Percentiles rank a stretch among this genome's conserved stretches.
phyloP scores from a whole-genome alignment of 805 yeast species.

The Metschnikowia continentalis region DNA sequence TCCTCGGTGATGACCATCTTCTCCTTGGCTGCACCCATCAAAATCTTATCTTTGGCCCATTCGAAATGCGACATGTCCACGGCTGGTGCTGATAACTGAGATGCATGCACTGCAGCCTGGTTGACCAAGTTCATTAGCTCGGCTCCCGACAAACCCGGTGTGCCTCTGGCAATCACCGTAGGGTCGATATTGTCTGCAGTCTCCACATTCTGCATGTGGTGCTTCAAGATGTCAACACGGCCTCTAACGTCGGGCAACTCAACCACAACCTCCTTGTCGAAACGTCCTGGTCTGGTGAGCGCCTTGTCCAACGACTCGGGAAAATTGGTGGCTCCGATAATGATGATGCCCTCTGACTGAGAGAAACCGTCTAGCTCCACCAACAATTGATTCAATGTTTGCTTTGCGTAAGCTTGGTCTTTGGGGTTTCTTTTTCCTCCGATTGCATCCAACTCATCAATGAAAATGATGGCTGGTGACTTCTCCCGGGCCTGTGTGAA shows the following conservation, averaged over 20 bases:
- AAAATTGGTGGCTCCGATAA: constrained; percentile 97
- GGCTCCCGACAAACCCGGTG: constrained; percentile 98
- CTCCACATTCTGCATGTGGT: constrained; percentile 89
- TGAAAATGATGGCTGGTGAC: constrained; percentile 95
- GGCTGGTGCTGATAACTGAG: constrained; percentile 83
- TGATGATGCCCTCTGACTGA: constrained; percentile 87
- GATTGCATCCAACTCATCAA: constrained; percentile 97
- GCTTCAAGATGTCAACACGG: constrained; percentile 84
- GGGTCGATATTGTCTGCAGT: constrained; percentile 83
- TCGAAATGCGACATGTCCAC: constrained; percentile 92
- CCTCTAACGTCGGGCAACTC: constrained; percentile 98
- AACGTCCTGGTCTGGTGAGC: constrained; percentile 95
- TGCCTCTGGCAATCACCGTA: constrained; percentile 87
- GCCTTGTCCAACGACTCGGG: constrained; percentile 97
- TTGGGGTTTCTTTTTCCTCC: constrained; percentile 97
- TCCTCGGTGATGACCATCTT: constrained; percentile 98
- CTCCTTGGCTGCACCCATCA: constrained; percentile 97
- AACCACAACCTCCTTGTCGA: constrained; percentile 92
- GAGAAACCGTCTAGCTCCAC: constrained; percentile 96
- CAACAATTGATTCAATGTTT: constrained; percentile 89
- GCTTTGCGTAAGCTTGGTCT: constrained; percentile 97
- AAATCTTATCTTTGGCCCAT: constrained; percentile 98
- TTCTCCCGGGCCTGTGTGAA: constrained; percentile 90
- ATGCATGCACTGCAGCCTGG: constrained; percentile 97
- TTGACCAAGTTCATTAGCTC: constrained; percentile 92